A percentile compares a stretch with the other conserved stretches of the same genome.
These are phyloP conservation scores for Wickerhamiella parazyma DNA, from an alignment of 805 yeast species.

Conservation along the genomic window DNA sequence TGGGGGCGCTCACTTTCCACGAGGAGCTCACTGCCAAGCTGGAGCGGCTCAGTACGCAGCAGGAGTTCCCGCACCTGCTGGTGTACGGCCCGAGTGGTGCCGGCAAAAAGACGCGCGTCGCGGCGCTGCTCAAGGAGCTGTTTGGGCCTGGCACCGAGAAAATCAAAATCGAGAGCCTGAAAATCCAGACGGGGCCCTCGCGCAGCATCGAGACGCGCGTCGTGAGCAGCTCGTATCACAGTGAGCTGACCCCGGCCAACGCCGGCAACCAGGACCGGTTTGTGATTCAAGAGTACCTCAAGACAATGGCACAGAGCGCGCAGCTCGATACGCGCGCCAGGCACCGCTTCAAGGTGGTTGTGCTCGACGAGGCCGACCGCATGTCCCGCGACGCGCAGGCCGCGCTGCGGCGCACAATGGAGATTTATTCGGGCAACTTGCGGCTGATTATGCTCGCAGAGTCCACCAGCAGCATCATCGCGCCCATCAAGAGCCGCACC, in stretches of 20 bases:
- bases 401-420: constrained; percentile 81
- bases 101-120: constrained; percentile 89
- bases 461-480: constrained; percentile 79
- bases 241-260: constrained; percentile 93
- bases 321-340: constrained; percentile 65
- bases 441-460: constrained; percentile 76
- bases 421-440: constrained; percentile 50
- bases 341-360: constrained; percentile 57
- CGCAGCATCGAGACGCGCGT: constrained; percentile 82
- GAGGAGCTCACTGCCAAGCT: constrained; percentile 48
- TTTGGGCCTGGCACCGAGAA: constrained; percentile 75
- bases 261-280: constrained; percentile 93
- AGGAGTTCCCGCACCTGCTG: constrained; percentile 85
- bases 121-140: constrained; percentile 62
- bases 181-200: constrained; percentile 55
- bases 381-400: constrained; percentile 92
- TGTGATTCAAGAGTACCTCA: constrained; percentile 84
- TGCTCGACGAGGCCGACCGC: constrained; percentile 88
- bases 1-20: constrained; percentile 57
- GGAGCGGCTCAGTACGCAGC: constrained; percentile 47
- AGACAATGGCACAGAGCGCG: constrained; percentile 90
- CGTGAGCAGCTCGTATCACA: constrained; percentile 78
- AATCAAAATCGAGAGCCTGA: constrained; percentile 79
- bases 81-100: constrained; percentile 95
- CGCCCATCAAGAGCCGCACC: constrained; percentile 91